These are phyloP conservation scores for Sclerotinia glacialis DNA, from an alignment of 2,329 filamentous ascomycete species.

Conservation along the genomic window DNA sequence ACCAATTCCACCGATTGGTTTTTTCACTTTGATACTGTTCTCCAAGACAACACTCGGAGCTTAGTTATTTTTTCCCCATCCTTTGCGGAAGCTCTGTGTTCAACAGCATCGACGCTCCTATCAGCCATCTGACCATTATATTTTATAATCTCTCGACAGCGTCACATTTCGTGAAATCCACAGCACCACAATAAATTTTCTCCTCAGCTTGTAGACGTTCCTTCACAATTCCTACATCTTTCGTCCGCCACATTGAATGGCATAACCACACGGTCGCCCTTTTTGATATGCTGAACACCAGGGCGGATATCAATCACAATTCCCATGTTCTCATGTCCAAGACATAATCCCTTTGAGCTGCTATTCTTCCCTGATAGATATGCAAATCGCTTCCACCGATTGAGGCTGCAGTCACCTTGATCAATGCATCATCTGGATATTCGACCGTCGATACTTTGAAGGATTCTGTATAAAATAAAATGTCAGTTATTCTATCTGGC, in stretches of 20 bases:
- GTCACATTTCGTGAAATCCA: slow-evolving; percentile 60
- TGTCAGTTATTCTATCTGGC: neutral
- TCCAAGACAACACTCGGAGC: slow-evolving; percentile 52
- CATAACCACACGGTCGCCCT: slow-evolving; percentile 76
- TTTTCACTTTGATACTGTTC: slow-evolving; percentile 36
- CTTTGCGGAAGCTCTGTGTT: slow-evolving; percentile 59
- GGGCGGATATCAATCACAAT: slow-evolving; percentile 65
- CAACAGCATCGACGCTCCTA: slow-evolving; percentile 62
- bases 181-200: slow-evolving; percentile 59
- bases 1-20: slow-evolving; percentile 37
- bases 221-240: slow-evolving; percentile 69
- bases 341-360: slow-evolving; percentile 61
- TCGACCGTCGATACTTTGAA: slow-evolving; percentile 54
- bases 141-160: slow-evolving; percentile 58
- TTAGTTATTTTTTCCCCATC: slow-evolving; percentile 55
- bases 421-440: slow-evolving; percentile 46
- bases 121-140: slow-evolving; percentile 60
- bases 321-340: slow-evolving; percentile 84
- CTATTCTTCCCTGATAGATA: slow-evolving; percentile 65
- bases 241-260: slow-evolving; percentile 82
- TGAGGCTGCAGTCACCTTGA: slow-evolving; percentile 46
- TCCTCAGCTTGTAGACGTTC: slow-evolving; percentile 57
- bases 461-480: slow-evolving; percentile 25
- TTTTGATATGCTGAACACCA: slow-evolving; percentile 63
- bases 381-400: slow-evolving; percentile 42